Evolutionary conservation across 1,284 basidiomycete species (phyloP), one percentile per base, ranked within the genome.

Genomic region (Cyathus olla): DNA sequence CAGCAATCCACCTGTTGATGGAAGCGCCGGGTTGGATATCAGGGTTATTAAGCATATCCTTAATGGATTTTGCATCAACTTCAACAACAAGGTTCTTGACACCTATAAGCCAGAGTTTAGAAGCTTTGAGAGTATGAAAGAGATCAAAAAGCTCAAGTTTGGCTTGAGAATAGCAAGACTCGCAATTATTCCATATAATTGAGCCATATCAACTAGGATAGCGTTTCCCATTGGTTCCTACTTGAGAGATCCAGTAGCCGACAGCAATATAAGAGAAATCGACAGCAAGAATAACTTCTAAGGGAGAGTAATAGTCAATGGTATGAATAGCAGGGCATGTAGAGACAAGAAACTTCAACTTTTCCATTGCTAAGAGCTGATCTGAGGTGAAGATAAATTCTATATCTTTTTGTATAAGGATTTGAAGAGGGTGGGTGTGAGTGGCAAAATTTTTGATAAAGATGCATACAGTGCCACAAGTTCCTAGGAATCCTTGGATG

Each of bases 1-100:
- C 73, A 9, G 72, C 68, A 44, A 82, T 81, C 80, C 81, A 83
- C 8, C 76, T 55, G 51, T 81, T 82, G 17, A 82, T 77, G 0
- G 44, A 46, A 0, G 77, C 77, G 53, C 76, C 80, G 0, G 80
- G 79, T 9, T 74, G 72, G 3, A 80, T 60, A 49, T 78, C 75
- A 0, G 78, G 80, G 22, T 77, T 71, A 21, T 71, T 72, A 1
- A 81, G 51, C 80, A 83, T 83, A 0, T 79, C 80, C 42, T 74
- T 72, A 22, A 83, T 75, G 51, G 76, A 81, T 21, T 71, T 47
- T 21, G 44, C 44, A 55, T 83, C 77, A 0, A 75, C 71, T 60
- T 83, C 78, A 0, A 83, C 68, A 1, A 64, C 57, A 8, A 79
- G 62, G 2, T 69, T 70, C 11, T 57, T 35, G 2, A 72, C 57